Conservation (phyloP, 805 yeast genomes). For the Candida yuanshanica region DNA sequence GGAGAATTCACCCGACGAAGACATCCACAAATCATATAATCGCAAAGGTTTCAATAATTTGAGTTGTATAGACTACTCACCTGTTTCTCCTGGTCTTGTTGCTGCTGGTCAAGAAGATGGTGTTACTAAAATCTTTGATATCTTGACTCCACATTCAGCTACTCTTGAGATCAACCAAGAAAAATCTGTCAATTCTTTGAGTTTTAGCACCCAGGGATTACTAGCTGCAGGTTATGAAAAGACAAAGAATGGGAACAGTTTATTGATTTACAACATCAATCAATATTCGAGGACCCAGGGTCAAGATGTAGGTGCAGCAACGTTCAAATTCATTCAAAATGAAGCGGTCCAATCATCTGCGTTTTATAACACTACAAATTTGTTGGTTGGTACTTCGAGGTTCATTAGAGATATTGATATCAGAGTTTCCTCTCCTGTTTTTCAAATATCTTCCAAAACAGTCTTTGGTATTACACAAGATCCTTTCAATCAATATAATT, state of each 20-base stretch:
- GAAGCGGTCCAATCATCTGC: conserved; percentile 68
- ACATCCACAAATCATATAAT: conserved; percentile 46
- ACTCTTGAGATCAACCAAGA: conserved; percentile 39
- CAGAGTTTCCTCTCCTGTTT: conserved; percentile 56
- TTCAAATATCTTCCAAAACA: conserved; percentile 71
- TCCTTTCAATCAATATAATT: conserved; percentile 59
- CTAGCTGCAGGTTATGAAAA: conserved; percentile 78
- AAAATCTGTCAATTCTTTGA: conserved; percentile 69
- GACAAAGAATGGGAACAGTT: conserved; percentile 50
- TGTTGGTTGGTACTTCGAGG: conserved; percentile 74
- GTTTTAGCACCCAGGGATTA: conserved; percentile 60
- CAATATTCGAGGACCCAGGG: conserved; percentile 45
- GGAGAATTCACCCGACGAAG: conserved; percentile 30
- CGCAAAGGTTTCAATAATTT: conserved; percentile 63
- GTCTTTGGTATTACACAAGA: conserved; percentile 64
- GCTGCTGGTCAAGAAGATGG: conserved; percentile 79
- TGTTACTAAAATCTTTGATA: conserved; percentile 54
- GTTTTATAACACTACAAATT: conserved; percentile 56
- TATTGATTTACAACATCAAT: conserved; percentile 75
- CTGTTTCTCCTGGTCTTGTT: conserved; percentile 47
- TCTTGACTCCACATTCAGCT: conserved; percentile 30
- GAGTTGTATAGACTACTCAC: conserved; percentile 61
- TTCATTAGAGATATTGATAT: conserved; percentile 73
- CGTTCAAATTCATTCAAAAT: conserved; percentile 55
- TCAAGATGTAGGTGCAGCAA: conserved; percentile 48